Base-by-base conservation (phyloP, 2,329 filamentous ascomycete genomes). In the Elsinoe necatrix region DNA sequence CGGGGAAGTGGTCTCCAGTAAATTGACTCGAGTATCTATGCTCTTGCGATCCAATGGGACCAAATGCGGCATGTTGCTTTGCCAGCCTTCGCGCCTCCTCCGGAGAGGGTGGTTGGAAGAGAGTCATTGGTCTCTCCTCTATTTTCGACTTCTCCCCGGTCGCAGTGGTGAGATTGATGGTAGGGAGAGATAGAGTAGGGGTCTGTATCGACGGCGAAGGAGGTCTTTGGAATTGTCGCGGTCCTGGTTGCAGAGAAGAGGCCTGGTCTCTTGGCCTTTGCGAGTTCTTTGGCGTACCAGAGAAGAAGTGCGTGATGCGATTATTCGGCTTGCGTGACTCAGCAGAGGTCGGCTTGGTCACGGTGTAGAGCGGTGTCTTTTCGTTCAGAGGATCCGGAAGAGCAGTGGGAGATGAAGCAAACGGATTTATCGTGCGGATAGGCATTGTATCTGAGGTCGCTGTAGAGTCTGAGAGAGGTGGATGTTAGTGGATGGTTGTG, bases 11-110 rank as follows among this genome's bases (percentile, higher is more conserved):
- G 65, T 84, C 82, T 63, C 91, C 92, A 60, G 86, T 83, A 69
- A 95, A 90, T 71, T 86, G 83, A 77, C 91, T 96, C 61, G 87
- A 85, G 75, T 96, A 95, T 68, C 88, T 81, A 72, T 98, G 92
- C 66, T 80, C 86, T 52, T 84, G 81, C 62, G 89, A 85, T 62
- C 84, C 80, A 51, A 97, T 77, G 14, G 92, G 92, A 11, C 87
- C 93, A 67, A 97, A 98, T 68, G 97, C 90, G 34, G 92, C 87
- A 67, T 97, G 88, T 65, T 85, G 81, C 68, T 84, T 85, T 58
- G 85, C 85, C 70, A 89, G 80, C 61, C 82, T 82, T 60, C 85
- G 84, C 47, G 85, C 80, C 73, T 97, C 91, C 67, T 86, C 86
- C n/a, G 84, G 85, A 6, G 89, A 87, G 57, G 88, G 87, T 27